Percentiles rank a stretch among this genome's conserved stretches.
Evolutionary conservation across 768 basidiomycete genomes (phyloP).

Genomic region (Mrakia blollopis): DNA sequence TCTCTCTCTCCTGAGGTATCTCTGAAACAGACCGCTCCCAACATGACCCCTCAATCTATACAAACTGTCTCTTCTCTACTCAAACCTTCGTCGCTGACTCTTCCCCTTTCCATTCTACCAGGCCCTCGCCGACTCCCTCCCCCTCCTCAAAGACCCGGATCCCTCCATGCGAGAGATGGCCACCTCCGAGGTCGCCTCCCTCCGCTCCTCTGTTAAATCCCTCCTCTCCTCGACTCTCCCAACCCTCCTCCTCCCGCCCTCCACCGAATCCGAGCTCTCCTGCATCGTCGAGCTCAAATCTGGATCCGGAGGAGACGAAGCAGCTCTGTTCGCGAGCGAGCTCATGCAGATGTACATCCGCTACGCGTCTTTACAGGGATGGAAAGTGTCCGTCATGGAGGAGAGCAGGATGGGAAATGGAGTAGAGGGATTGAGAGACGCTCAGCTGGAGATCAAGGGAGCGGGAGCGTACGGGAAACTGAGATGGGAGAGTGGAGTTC

Average conservation of each 20-base stretch:
- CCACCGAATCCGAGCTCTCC: slow-evolving; percentile 60
- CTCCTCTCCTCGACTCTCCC: slow-evolving; percentile 52
- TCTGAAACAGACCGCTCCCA: not conserved
- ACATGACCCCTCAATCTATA: too few relatives aligned
- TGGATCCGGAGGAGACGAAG: slow-evolving; percentile 87
- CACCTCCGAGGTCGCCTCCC: slow-evolving; percentile 56
- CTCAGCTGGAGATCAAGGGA: slow-evolving; percentile 67
- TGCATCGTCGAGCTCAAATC: slow-evolving; percentile 87
- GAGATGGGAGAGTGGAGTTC: slow-evolving; percentile 90
- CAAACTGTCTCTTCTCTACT: not conserved
- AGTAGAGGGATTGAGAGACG: slow-evolving; percentile 42
- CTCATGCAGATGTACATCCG: slow-evolving; percentile 77
- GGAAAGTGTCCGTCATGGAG: slow-evolving; percentile 52
- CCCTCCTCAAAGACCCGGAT: slow-evolving; percentile 68
- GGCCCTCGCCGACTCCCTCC: slow-evolving; percentile 60
- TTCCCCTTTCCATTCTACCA: slow-evolving; percentile 41
- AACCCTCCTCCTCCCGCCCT: slow-evolving; percentile 65
- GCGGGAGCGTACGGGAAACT: slow-evolving; percentile 70
- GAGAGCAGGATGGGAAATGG: slow-evolving; percentile 30
- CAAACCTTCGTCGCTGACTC: slow-evolving; percentile 4
- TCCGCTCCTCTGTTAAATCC: slow-evolving; percentile 45
- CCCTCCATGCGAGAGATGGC: slow-evolving; percentile 70
- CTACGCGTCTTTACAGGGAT: slow-evolving; percentile 54
- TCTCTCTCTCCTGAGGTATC: not conserved
- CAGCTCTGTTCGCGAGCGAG: slow-evolving; percentile 72